These are phyloP conservation scores for Dothidotthia symphoricarpi DNA, from an alignment of 2,329 filamentous ascomycete genomes.

Conservation along the genomic window DNA sequence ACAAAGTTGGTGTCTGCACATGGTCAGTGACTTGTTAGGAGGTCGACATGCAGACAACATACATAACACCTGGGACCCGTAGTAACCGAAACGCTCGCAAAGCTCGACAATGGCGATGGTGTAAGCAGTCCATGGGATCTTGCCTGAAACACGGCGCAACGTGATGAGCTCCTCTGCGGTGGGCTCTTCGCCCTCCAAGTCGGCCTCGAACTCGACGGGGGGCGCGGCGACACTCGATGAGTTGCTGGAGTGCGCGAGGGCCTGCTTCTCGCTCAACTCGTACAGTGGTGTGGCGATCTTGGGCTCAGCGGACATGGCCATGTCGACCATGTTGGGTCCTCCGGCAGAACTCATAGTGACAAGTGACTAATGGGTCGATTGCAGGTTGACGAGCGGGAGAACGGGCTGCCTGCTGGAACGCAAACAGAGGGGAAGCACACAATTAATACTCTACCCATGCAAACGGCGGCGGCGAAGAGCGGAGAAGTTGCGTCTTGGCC, in stretches of 20 bases:
- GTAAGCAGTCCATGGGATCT: conserved; percentile 65
- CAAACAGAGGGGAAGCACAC: conserved; percentile 4
- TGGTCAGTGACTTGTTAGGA: conserved; percentile 4
- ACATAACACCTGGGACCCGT: conserved; percentile 68
- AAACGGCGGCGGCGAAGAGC: conserved; percentile 11
- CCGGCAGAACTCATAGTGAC: conserved; percentile 32
- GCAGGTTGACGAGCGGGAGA: conserved; percentile 8
- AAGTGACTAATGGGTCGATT: conserved; percentile 2
- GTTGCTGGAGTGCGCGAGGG: conserved; percentile 18
- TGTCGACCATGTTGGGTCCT: conserved; percentile 34
- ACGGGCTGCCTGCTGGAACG: conserved; percentile 13
- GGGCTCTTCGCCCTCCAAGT: conserved; percentile 45
- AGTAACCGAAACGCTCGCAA: conserved; percentile 76
- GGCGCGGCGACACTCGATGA: conserved; percentile 11
- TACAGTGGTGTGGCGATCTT: conserved; percentile 32
- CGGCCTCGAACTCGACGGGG: conserved; percentile 34
- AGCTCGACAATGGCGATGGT: conserved; percentile 71
- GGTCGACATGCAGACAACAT: conserved; percentile 22
- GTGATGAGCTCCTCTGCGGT: conserved; percentile 62
- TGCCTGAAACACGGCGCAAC: conserved; percentile 63
- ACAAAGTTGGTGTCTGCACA: conserved; percentile 42
- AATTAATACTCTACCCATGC: conserved; percentile 17
- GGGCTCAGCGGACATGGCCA: conserved; percentile 40
- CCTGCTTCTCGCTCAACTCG: conserved; percentile 33
- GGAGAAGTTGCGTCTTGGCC: conserved; percentile 18